These are phyloP conservation scores for Omphalotus guepiniiformis DNA, from an alignment of 768 basidiomycete genomes.

Conservation along the genomic window DNA sequence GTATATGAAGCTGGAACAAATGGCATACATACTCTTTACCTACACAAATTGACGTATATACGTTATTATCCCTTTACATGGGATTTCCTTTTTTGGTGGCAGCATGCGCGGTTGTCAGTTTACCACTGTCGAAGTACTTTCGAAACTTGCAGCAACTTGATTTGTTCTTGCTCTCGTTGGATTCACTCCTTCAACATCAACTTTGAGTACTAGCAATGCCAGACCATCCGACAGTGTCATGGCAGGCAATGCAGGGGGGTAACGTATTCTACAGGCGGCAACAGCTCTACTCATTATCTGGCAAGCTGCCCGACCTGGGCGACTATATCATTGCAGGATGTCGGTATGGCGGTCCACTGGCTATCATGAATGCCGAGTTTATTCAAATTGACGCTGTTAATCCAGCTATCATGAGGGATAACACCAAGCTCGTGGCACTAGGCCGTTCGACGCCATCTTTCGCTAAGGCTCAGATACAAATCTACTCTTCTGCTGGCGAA, in stretches of 20 bases:
- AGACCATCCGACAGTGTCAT: conserved; percentile 76
- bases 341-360: conserved; percentile 81
- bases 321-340: conserved; percentile 83
- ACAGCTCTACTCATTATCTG: conserved; percentile 78
- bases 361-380: conserved; percentile 6
- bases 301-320: conserved; percentile 70
- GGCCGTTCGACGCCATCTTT: conserved; percentile 52
- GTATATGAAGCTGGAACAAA: too few relatives aligned
- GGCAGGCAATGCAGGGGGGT: conserved; percentile 89
- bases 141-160: background rate
- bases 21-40: too few relatives aligned
- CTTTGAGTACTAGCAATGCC: conserved; percentile 32
- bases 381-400: background rate
- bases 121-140: background rate
- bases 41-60: too few relatives aligned
- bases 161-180: background rate
- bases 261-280: conserved; percentile 85
- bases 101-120: too few relatives aligned
- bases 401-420: conserved; percentile 84
- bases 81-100: too few relatives aligned
- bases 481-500: conserved; percentile 85
- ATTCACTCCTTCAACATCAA: background rate
- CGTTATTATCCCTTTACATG: too few relatives aligned
- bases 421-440: conserved; percentile 71
- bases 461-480: conserved; percentile 77